phyloP scores from a whole-genome alignment of 2,329 filamentous ascomycete species.

The Leptoxyphium fumago region DNA sequence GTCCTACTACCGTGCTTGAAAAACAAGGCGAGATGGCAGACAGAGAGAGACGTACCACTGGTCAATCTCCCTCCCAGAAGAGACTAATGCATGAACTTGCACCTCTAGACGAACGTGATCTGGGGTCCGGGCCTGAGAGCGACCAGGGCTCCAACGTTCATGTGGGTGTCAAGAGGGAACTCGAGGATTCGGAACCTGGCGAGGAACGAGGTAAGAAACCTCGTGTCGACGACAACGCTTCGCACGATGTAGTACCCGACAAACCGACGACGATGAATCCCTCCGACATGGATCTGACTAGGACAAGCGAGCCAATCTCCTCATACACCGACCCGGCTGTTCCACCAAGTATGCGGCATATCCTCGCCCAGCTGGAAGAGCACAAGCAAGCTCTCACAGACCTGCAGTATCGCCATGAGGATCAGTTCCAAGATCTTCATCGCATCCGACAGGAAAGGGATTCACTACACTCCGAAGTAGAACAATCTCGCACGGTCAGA shows the following conservation, averaged over 20 bases:
- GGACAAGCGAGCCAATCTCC: constrained; percentile 28
- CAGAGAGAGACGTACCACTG: neutral
- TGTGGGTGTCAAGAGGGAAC: neutral
- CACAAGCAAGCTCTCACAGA: constrained; percentile 16
- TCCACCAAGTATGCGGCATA: constrained; percentile 4
- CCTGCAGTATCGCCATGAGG: constrained; percentile 20
- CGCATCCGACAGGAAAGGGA: neutral
- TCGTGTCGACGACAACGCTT: constrained; percentile 6
- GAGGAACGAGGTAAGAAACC: constrained; percentile 12
- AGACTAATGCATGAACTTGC: constrained; percentile 14
- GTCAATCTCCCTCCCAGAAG: neutral
- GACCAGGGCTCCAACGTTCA: neutral
- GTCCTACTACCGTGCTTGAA: constrained; percentile 16
- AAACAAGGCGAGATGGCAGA: constrained; percentile 2
- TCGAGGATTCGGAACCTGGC: constrained; percentile 1
- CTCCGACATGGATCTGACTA: constrained; percentile 23
- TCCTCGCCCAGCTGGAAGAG: constrained; percentile 13
- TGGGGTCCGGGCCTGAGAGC: constrained; percentile 2
- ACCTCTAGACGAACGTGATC: constrained; percentile 19
- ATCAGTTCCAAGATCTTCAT: constrained; percentile 10
- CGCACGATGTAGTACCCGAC: constrained; percentile 5
- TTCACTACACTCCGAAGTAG: neutral
- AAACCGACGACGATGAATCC: constrained; percentile 15
- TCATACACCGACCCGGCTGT: constrained; percentile 4
- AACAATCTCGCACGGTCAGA: neutral